Evolutionary conservation across 768 basidiomycete species (phyloP).

Genomic region (Suillus placidus): DNA sequence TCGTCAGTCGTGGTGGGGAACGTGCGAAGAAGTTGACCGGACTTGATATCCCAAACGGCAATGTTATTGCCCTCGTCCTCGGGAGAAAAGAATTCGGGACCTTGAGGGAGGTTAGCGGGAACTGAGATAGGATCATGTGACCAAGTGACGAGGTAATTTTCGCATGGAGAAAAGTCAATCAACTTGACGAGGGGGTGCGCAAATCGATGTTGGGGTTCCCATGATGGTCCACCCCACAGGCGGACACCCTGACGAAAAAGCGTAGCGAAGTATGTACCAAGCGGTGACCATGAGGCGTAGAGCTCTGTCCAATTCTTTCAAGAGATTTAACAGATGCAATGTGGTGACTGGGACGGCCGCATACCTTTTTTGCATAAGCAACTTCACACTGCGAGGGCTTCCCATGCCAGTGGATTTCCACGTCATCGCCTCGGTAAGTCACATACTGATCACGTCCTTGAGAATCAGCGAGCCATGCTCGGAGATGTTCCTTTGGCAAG

Average conservation of each 20-base stretch:
- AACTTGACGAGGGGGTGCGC: constrained; percentile 95
- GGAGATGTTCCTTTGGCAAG: constrained; percentile 79
- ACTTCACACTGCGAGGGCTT: constrained; percentile 85
- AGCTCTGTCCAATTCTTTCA: constrained; percentile 92
- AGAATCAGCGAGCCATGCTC: constrained; percentile 91
- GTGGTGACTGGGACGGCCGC: constrained; percentile 28
- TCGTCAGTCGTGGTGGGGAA: constrained; percentile 72
- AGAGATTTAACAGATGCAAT: constrained; percentile 16
- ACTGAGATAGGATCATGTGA: constrained; percentile 92
- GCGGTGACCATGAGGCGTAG: constrained; percentile 95
- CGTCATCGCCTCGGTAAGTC: constrained; percentile 90
- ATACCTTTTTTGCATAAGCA: constrained; percentile 72
- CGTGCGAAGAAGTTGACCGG: constrained; percentile 88
- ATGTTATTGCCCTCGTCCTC: constrained; percentile 97
- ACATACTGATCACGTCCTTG: constrained; percentile 96
- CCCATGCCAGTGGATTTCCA: constrained; percentile 90
- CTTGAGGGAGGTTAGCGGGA: constrained; percentile 77
- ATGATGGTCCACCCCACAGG: constrained; percentile 92
- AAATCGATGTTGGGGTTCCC: constrained; percentile 87
- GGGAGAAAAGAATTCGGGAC: constrained; percentile 83
- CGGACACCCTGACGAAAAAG: constrained; percentile 95
- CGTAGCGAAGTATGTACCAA: constrained; percentile 93
- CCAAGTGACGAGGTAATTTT: constrained; percentile 97
- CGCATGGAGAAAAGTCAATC: constrained; percentile 96
- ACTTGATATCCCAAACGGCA: constrained; percentile 98